Evolutionary conservation across 2,329 filamentous ascomycete species (phyloP), one percentile per base, ranked within the genome.

Genomic region (Ophiostoma ulmi): DNA sequence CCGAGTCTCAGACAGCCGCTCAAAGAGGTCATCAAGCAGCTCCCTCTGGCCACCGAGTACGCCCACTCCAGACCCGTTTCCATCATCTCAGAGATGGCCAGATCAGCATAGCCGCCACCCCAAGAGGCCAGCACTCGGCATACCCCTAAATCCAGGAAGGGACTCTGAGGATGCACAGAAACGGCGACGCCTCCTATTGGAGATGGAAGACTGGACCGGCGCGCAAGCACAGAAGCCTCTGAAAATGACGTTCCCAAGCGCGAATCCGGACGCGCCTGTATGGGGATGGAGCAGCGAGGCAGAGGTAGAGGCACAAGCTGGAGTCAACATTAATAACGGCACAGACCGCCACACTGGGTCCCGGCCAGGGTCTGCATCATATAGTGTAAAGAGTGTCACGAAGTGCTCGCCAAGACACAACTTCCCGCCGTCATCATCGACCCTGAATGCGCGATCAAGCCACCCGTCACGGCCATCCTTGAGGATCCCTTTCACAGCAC

Each of bases 171-270:
- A 67, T 22, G 65, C 38, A 31, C 39, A 67, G n/a, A 65, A 41
- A 20, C 20, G 63, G 7, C 36, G 63, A 7, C 63, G 63, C 13
- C 20, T 41, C 8, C 11, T 73, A 17, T n/a, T 74, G 20, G 63
- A 39, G 14, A 72, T 73, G 72, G 73, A 74, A 22, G 73, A 74
- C 70, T 74, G 73, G 73, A 72, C 72, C 0, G 73, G 73, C 0
- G 70, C 70, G 22, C 69, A 71, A 68, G 68, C 70, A 5, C 52
- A 17, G 44, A 67, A 64, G 48, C 72, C 72, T 0, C 68, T 72
- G 10, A 26, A 52, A 7, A 73, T 74, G 2, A 39, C 64, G 1
- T 74, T 74, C 35, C 61, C 58, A 2, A 61, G 39, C 22, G 39
- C 65, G 10, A 14, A 31, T 6, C 39, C 65, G 0, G 48, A 73